Conservation (phyloP, 176 grass and related monocot genomes). For the Aegilops tauschii region DNA sequence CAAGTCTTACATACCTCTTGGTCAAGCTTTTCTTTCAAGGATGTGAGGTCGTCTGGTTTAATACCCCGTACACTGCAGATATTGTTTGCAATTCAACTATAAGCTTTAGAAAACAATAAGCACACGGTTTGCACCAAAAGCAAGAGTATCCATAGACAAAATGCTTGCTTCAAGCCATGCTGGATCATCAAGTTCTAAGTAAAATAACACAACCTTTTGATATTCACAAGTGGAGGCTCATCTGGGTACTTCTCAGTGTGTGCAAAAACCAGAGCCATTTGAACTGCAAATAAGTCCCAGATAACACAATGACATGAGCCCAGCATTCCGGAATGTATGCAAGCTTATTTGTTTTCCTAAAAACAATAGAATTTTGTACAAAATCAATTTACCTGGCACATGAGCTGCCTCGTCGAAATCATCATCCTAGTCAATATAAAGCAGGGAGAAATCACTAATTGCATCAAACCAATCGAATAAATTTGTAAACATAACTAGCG, state of each 20-base stretch:
- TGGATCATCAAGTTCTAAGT: slow-evolving; percentile 15
- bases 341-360: not conserved
- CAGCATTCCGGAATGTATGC: not conserved
- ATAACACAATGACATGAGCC: not conserved
- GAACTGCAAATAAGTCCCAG: slow-evolving; percentile 58
- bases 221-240: slow-evolving; percentile 85
- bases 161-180: slow-evolving; percentile 14
- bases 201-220: slow-evolving; percentile 60
- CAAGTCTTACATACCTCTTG: slow-evolving; percentile 62
- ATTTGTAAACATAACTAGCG: not conserved
- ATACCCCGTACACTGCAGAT: slow-evolving; percentile 79
- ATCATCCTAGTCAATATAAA: slow-evolving; percentile 56
- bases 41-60: slow-evolving; percentile 69
- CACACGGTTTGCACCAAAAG: slow-evolving; percentile 15
- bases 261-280: slow-evolving; percentile 92
- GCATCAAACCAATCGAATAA: not conserved
- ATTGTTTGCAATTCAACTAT: slow-evolving; percentile 19
- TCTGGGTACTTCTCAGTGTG: slow-evolving; percentile 97
- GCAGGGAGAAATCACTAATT: not conserved
- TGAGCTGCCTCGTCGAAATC: slow-evolving; percentile 69
- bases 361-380: not conserved
- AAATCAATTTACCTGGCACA: slow-evolving; percentile 66
- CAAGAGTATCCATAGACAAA: not conserved
- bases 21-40: slow-evolving; percentile 81
- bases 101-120: slow-evolving; percentile 26